A percentile compares a stretch with the other conserved stretches of the same genome.
Evolutionary conservation across 73 alveolate species (phyloP).

Genomic region (Blepharisma japonicum): DNA sequence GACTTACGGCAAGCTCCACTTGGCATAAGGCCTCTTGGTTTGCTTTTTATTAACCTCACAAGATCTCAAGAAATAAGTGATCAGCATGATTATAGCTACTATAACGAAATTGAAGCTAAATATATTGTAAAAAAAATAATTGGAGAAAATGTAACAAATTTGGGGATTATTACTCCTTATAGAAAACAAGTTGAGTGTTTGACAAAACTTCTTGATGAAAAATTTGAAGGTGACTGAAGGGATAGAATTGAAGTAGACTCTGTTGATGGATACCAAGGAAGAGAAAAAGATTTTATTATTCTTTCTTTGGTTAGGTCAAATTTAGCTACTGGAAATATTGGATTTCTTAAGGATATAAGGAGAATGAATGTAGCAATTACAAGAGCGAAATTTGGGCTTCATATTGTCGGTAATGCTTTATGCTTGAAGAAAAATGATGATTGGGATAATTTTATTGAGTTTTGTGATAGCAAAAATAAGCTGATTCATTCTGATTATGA

Average conservation of each 20-base stretch:
- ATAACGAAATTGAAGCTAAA: conserved; percentile 36
- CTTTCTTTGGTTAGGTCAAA: conserved; percentile 96
- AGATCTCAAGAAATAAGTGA: conserved; percentile 36
- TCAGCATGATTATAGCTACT: conserved; percentile 28
- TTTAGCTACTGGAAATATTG: conserved; percentile 80
- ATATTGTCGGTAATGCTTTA: conserved; percentile 95
- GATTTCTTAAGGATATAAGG: conserved; percentile 98
- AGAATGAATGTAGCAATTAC: conserved; percentile 99
- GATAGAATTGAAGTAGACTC: conserved; percentile 93
- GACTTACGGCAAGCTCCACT: conserved; percentile 31
- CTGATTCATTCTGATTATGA: no score
- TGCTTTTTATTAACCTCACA: conserved; percentile 2
- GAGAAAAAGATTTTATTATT: conserved; percentile 99
- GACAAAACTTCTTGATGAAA: conserved; percentile 30
- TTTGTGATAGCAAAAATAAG: conserved; percentile 50
- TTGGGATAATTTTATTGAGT: conserved; percentile 67
- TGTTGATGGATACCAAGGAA: conserved; percentile 99
- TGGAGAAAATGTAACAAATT: background rate
- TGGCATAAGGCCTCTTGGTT: conserved; percentile 1
- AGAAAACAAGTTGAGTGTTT: conserved; percentile 39
- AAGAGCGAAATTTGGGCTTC: conserved; percentile 97
- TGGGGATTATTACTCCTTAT: conserved; percentile 63
- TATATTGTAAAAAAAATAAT: conserved; percentile 31
- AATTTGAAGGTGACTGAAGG: conserved; percentile 19
- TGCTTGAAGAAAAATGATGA: conserved; percentile 58